Evolutionary conservation across 768 basidiomycete genomes (phyloP).

Genomic region (Lepiota subincarnata): DNA sequence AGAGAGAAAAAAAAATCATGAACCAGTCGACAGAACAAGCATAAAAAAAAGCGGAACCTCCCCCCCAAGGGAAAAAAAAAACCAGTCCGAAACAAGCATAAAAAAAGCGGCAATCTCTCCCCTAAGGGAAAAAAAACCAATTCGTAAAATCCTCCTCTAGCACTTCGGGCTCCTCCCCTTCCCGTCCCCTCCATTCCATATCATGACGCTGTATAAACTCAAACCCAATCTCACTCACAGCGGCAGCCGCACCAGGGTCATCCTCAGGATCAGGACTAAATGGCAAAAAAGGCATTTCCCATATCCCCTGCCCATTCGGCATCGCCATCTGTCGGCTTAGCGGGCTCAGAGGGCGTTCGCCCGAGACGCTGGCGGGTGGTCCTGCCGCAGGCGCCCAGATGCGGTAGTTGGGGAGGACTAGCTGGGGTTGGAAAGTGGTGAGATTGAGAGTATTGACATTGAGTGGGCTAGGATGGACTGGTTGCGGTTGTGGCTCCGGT

Average conservation of each 20-base stretch:
- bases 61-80: neutral
- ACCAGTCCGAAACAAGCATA: neutral
- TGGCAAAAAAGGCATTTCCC: conserved; percentile 7
- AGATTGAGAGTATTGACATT: neutral
- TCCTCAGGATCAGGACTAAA: neutral
- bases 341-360: neutral
- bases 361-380: neutral
- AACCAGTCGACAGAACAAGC: neutral
- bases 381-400: neutral
- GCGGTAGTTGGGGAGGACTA: neutral
- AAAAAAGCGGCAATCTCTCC: too few relatives aligned
- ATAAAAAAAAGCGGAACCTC: neutral
- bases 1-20: neutral
- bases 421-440: neutral
- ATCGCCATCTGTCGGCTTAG: conserved; percentile 6
- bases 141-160: conserved; percentile 4
- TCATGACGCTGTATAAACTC: conserved; percentile 3
- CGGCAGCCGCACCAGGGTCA: neutral
- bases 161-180: conserved; percentile 9
- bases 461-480: neutral
- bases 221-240: conserved; percentile 6
- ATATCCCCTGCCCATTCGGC: conserved; percentile 5
- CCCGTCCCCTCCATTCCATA: conserved; percentile 5
- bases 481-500: neutral
- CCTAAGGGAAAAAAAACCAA: conserved; percentile 4